A percentile compares a stretch with the other conserved stretches of the same genome.
phyloP scores from a whole-genome alignment of 352 stramenopile genomes.

The Pythium phragmitis region DNA sequence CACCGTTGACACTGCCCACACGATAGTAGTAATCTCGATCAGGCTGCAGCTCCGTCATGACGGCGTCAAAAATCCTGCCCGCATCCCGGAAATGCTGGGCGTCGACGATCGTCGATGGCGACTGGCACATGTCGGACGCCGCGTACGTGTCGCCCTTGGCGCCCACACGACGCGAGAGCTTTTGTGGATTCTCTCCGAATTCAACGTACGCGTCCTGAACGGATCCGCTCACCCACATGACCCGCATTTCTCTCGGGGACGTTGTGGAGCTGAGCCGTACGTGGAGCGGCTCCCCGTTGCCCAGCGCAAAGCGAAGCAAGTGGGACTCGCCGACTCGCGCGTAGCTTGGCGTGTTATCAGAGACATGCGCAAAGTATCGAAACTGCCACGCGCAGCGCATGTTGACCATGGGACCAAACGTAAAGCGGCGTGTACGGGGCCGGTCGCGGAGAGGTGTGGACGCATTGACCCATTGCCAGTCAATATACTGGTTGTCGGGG shows the following conservation, averaged over 20 bases:
- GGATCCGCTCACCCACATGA: slow-evolving; percentile 41
- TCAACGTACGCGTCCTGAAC: slow-evolving; percentile 10
- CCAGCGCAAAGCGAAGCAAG: slow-evolving; percentile 18
- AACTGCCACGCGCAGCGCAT: slow-evolving; percentile 42
- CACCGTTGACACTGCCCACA: slow-evolving; percentile 32
- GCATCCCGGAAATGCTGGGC: slow-evolving; percentile 34
- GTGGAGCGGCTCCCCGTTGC: slow-evolving; percentile 28
- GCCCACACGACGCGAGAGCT: slow-evolving; percentile 11
- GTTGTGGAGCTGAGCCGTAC: slow-evolving; percentile 26
- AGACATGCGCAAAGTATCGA: slow-evolving; percentile 21
- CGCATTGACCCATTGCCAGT: slow-evolving; percentile 21
- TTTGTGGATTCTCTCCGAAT: not conserved
- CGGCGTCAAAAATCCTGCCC: slow-evolving; percentile 33
- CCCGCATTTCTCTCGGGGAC: slow-evolving; percentile 32
- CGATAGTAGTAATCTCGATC: slow-evolving; percentile 35
- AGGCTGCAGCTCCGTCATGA: slow-evolving; percentile 28
- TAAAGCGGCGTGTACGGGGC: slow-evolving; percentile 1
- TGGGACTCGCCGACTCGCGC: slow-evolving; percentile 13
- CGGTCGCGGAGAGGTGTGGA: not conserved
- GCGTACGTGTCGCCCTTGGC: slow-evolving; percentile 25
- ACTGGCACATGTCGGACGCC: slow-evolving; percentile 30
- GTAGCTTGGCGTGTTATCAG: slow-evolving; percentile 5
- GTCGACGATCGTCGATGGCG: slow-evolving; percentile 16
- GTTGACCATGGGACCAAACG: slow-evolving; percentile 29
- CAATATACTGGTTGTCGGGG: slow-evolving; percentile 19